These are phyloP conservation scores for Spiraea crenata DNA, from an alignment of 331 rosid species.

Conservation along the genomic window DNA sequence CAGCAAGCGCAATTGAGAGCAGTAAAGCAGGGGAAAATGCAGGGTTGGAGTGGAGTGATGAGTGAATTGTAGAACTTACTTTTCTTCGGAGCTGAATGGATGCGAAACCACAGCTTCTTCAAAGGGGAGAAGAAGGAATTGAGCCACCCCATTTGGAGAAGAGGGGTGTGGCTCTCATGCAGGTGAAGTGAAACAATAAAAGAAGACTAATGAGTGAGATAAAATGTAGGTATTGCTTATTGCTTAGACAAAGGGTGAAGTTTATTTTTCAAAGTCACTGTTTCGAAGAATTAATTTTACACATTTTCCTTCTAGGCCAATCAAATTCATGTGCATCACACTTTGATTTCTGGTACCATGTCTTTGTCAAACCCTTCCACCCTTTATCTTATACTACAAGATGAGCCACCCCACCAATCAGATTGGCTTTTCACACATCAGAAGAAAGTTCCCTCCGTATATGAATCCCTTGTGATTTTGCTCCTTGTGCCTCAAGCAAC, in stretches of 20 bases:
- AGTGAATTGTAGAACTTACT: constrained; percentile 42
- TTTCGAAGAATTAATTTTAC: constrained; percentile 30
- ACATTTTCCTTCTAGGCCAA: constrained; percentile 38
- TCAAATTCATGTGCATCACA: constrained; percentile 36
- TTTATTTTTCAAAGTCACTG: constrained; percentile 35
- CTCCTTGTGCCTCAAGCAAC: constrained; percentile 33
- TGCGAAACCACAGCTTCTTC: constrained; percentile 79
- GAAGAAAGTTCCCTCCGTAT: constrained; percentile 14
- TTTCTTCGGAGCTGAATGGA: constrained; percentile 80
- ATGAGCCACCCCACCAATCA: constrained; percentile 60
- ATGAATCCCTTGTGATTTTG: constrained; percentile 16
- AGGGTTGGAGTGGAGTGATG: not conserved
- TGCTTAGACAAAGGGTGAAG: constrained; percentile 83
- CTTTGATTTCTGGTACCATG: constrained; percentile 55
- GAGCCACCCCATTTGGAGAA: constrained; percentile 93
- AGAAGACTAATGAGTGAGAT: constrained; percentile 14
- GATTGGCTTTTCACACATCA: constrained; percentile 51
- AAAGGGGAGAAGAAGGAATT: constrained; percentile 92
- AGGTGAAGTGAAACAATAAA: constrained; percentile 35
- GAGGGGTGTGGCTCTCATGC: constrained; percentile 55
- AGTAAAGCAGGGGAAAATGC: not conserved
- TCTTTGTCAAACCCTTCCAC: constrained; percentile 53
- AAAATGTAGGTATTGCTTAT: constrained; percentile 58
- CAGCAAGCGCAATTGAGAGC: not conserved
- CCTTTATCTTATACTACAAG: constrained; percentile 51